phyloP scores from a whole-genome alignment of 139 green algal species.

The Haematococcus sp. region DNA sequence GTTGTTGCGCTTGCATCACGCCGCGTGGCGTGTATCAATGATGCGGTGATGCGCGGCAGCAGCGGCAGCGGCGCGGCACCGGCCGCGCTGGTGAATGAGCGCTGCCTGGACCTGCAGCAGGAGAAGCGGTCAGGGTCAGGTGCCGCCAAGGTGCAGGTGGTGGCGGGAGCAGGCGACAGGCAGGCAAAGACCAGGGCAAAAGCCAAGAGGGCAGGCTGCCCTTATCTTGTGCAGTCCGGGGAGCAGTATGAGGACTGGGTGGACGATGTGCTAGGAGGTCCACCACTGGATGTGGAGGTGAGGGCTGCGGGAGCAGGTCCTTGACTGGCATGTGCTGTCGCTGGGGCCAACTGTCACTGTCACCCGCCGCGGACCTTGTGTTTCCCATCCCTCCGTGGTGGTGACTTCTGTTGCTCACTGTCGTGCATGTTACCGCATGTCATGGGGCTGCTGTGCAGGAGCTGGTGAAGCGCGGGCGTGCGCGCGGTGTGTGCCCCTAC shows the following conservation, averaged over 20 bases:
- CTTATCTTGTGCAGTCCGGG: conserved; percentile 21
- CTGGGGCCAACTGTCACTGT: not conserved
- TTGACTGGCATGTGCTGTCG: not conserved
- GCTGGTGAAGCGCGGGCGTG: conserved; percentile 57
- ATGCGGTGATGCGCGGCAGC: conserved; percentile 55
- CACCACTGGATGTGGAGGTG: conserved; percentile 88
- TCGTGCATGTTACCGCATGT: not conserved
- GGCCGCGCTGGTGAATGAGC: conserved; percentile 78
- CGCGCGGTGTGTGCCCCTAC: conserved; percentile 81
- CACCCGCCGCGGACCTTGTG: not conserved
- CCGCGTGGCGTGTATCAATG: conserved; percentile 85
- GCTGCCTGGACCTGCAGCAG: conserved; percentile 85
- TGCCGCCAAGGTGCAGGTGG: not conserved
- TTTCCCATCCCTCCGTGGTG: not conserved
- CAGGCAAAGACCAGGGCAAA: not conserved
- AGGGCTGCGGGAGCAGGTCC: not conserved
- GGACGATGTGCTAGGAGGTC: conserved; percentile 37
- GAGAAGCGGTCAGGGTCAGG: not conserved
- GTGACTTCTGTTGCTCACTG: too few species aligned
- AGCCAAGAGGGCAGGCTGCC: conserved; percentile 29
- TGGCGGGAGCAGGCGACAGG: not conserved
- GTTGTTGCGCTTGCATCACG: conserved; percentile 65
- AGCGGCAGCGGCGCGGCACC: not conserved
- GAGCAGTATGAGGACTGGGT: conserved; percentile 31
- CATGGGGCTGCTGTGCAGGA: conserved; percentile 47